These are phyloP conservation scores for Stephania cephalantha DNA, from an alignment of 164 flowering plant genomes.

Conservation along the genomic window DNA sequence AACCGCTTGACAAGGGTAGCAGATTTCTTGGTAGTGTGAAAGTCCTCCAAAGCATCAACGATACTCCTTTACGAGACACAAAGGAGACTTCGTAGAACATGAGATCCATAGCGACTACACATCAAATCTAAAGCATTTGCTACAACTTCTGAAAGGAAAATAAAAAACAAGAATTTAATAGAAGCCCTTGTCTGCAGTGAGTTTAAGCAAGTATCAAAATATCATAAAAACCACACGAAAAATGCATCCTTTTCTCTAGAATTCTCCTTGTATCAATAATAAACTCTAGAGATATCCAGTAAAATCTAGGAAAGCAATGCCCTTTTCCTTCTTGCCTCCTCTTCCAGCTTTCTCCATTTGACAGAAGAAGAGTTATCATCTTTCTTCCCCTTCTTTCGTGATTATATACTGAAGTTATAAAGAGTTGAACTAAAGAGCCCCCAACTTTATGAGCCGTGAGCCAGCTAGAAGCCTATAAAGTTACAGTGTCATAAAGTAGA, in stretches of 20 bases:
- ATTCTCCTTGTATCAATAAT: neutral
- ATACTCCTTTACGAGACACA: conserved; percentile 73
- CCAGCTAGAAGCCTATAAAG: too few relatives aligned
- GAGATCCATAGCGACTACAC: conserved; percentile 83
- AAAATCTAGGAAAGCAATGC: too few relatives aligned
- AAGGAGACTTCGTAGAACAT: conserved; percentile 89
- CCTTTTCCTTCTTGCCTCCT: too few relatives aligned
- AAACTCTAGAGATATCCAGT: too few relatives aligned
- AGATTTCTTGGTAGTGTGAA: conserved; percentile 56
- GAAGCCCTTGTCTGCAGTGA: neutral
- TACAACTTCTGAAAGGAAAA: conserved; percentile 44
- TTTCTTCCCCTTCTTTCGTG: too few relatives aligned
- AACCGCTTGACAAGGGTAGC: conserved; percentile 51
- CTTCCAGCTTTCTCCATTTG: too few relatives aligned
- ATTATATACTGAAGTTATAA: neutral
- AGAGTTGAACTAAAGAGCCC: neutral
- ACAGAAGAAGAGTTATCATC: too few relatives aligned
- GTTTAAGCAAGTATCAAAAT: neutral
- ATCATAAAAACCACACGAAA: neutral
- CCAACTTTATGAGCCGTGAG: neutral
- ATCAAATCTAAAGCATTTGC: conserved; percentile 52
- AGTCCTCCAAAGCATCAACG: conserved; percentile 48
- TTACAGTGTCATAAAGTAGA: too few relatives aligned
- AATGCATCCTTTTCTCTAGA: neutral
- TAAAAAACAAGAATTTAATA: neutral